phyloP scores from a whole-genome alignment of 192 early-diverging fungal species.

The Gigaspora rosea region DNA sequence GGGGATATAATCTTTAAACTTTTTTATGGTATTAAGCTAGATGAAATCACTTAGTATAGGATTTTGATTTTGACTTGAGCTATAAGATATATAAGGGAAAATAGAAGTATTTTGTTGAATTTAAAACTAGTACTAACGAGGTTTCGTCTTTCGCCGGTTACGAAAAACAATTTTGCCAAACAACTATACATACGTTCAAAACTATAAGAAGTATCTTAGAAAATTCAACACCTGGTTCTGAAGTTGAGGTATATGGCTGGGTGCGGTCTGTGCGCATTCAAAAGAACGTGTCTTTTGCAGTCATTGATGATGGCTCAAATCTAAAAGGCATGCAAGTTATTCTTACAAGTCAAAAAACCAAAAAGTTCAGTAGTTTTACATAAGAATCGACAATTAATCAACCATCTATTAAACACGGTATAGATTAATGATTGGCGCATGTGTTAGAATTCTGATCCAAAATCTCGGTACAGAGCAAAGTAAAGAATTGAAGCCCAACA shows the following conservation, averaged over 20 bases:
- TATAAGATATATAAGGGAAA: no score
- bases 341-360: slow-evolving; percentile 49
- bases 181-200: not conserved
- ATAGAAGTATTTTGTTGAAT: no score
- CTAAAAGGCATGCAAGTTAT: slow-evolving; percentile 71
- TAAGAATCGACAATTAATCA: no score
- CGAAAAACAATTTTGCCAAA: no score
- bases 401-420: no score
- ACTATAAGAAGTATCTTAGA: slow-evolving; percentile 41
- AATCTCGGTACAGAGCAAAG: slow-evolving; percentile 72
- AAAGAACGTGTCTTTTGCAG: slow-evolving; percentile 76
- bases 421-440: slow-evolving; percentile 71
- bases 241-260: slow-evolving; percentile 73
- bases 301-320: slow-evolving; percentile 77
- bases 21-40: no score
- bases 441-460: slow-evolving; percentile 69
- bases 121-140: no score
- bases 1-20: no score
- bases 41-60: no score
- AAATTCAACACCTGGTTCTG: slow-evolving; percentile 34
- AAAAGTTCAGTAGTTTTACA: slow-evolving; percentile 55
- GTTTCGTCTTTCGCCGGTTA: no score
- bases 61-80: no score
- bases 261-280: slow-evolving; percentile 78
- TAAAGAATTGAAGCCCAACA: slow-evolving; percentile 64